A percentile compares a stretch with the other conserved stretches of the same genome.
These are phyloP conservation scores for Xylaria arbuscula DNA, from an alignment of 2,329 filamentous ascomycete genomes.

Conservation along the genomic window DNA sequence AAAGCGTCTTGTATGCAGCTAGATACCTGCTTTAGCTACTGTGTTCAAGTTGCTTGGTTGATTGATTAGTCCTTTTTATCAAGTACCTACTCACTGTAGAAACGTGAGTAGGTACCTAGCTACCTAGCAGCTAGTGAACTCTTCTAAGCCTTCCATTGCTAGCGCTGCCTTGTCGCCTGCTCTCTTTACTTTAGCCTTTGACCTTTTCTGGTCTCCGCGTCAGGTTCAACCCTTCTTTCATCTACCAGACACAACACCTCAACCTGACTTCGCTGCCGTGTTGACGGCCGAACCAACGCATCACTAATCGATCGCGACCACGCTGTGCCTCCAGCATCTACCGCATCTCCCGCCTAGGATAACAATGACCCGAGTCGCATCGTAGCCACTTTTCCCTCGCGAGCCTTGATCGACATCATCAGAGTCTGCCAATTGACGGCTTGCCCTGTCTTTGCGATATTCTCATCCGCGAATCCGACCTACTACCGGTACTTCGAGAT, in stretches of 20 bases:
- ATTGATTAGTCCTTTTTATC: not conserved
- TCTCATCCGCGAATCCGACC: conserved; percentile 1
- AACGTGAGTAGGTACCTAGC: not conserved
- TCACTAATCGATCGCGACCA: conserved; percentile 16
- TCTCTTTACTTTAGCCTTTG: conserved; percentile 21
- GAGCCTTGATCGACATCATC: conserved; percentile 20
- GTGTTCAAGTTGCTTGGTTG: conserved; percentile 2
- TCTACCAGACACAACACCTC: conserved; percentile 23
- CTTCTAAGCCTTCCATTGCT: not conserved
- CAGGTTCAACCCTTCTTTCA: conserved; percentile 34
- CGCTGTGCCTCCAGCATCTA: conserved; percentile 4
- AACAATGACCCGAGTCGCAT: conserved; percentile 32
- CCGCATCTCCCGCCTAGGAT: conserved; percentile 9
- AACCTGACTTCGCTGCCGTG: conserved; percentile 7
- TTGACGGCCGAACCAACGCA: not conserved
- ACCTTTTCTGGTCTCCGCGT: conserved; percentile 36
- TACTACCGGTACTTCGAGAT: not conserved
- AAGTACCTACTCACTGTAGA: not conserved
- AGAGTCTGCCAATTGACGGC: conserved; percentile 13
- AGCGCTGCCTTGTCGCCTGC: conserved; percentile 26
- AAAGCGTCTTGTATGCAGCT: too few relatives aligned
- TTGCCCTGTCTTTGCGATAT: conserved; percentile 1
- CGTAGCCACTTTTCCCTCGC: conserved; percentile 14
- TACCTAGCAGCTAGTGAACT: not conserved
- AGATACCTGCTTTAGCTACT: not conserved